A percentile compares a stretch with the other conserved stretches of the same genome.
phyloP scores from a whole-genome alignment of 2,329 filamentous ascomycete species.

The Chaetomium globosum region DNA sequence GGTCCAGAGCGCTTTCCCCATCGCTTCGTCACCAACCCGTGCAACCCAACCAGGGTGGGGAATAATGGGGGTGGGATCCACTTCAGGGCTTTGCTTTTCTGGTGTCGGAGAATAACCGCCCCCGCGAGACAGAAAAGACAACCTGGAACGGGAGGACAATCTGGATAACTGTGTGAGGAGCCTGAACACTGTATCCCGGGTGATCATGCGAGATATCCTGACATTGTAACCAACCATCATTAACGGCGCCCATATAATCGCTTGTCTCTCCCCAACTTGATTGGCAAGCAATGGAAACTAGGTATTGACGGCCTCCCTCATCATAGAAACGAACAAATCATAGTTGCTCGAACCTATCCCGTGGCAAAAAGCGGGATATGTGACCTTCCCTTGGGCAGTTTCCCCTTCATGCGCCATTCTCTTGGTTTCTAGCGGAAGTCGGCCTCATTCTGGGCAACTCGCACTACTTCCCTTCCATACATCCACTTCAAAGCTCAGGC shows the following conservation, averaged over 20 bases:
- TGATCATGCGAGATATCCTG: background rate
- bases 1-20: conserved; percentile 27
- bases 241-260: background rate
- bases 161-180: background rate
- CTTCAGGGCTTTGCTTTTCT: conserved; percentile 6
- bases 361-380: background rate
- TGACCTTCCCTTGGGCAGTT: background rate
- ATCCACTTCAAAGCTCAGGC: background rate
- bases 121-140: background rate
- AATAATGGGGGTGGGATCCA: background rate
- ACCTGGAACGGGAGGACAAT: background rate
- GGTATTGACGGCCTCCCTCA: too few species aligned
- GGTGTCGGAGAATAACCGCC: conserved; percentile 6
- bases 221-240: background rate
- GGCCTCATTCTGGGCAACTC: background rate
- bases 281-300: too few species aligned
- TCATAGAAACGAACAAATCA: background rate
- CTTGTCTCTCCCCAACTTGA: background rate
- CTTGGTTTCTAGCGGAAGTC: background rate
- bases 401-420: background rate
- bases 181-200: background rate
- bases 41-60: conserved; percentile 11
- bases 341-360: background rate
- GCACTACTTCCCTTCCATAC: too few species aligned
- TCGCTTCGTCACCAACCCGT: conserved; percentile 30